Percentiles rank a stretch among this genome's conserved stretches.
Conservation (phyloP, 1,284 basidiomycete genomes). For the Rhodotorula sp. region DNA sequence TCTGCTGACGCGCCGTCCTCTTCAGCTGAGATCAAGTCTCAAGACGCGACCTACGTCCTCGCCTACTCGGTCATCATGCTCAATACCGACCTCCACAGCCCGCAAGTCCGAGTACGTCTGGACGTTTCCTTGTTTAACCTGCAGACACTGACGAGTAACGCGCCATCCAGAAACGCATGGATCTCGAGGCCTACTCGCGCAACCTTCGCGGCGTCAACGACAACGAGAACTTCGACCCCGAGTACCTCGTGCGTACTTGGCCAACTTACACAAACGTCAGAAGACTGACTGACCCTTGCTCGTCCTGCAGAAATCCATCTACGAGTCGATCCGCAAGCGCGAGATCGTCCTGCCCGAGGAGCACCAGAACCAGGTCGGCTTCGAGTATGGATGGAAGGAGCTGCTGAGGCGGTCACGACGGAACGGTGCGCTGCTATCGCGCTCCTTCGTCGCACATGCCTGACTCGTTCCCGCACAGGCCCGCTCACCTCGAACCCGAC, state of each 20-base stretch:
- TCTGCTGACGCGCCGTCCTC: background rate
- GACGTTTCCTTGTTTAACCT: background rate
- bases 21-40: conserved; percentile 77
- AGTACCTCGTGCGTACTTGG: conserved; percentile 76
- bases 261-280: no score
- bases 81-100: conserved; percentile 96
- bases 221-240: conserved; percentile 74
- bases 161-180: conserved; percentile 74
- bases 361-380: conserved; percentile 92
- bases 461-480: conserved; percentile 53
- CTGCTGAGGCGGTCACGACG: conserved; percentile 76
- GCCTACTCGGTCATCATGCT: conserved; percentile 97
- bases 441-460: background rate
- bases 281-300: conserved; percentile 14
- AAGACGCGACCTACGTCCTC: conserved; percentile 92
- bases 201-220: conserved; percentile 94
- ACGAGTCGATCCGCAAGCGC: conserved; percentile 87
- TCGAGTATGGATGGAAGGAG: conserved; percentile 99
- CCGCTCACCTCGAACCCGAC: conserved; percentile 70
- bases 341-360: conserved; percentile 99
- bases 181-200: conserved; percentile 86
- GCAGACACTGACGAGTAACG: background rate
- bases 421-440: conserved; percentile 63
- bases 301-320: conserved; percentile 68
- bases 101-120: conserved; percentile 60